Base-by-base conservation (phyloP, 768 basidiomycete genomes). In the Xerocomellus intermedius region DNA sequence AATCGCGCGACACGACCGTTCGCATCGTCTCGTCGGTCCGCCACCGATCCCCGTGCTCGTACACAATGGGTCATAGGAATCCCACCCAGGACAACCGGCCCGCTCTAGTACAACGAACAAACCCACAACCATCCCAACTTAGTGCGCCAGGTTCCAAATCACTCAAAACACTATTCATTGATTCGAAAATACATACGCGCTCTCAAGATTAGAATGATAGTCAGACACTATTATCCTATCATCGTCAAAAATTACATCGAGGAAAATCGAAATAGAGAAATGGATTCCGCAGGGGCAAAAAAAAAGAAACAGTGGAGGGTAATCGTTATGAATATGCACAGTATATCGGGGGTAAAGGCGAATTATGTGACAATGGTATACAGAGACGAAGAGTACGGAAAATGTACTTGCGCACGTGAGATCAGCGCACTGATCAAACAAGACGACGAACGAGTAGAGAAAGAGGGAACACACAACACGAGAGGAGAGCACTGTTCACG, bases 291-390 rank as follows among this genome's bases (percentile, higher is more conserved):
- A 14, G 24, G 32, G 24, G 5, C 1, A 12, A 32, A 21, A 10
- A 42, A 19, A n/a, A 30, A 35, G 21, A 9, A 44, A 54, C 39
- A 42, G 24, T 19, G 1, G n/a, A 28, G 51, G 52, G 28, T 56
- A 42, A 35, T 61, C 52, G 22, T 30, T 2, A 35, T 46, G 39
- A 58, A 52, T 69, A 69, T 66, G 59, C 55, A 67, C 67, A 69
- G 33, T 53, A 61, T 50, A 38, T 28, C 22, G 10, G 10, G 43
- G 48, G 44, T 56, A 44, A 68, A 50, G n/a, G 9, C 42, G 8
- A 53, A 70, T 68, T 60, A 67, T 50, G 54, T 39, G 56, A 54
- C 19, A 41, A 41, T 59, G 66, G 66, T 67, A 67, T 67, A 68
- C 38, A 39, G n/a, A 50, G 33, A 48, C 44, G 30, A 45, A 48